Conservation (phyloP, 2,329 filamentous ascomycete species). For the Colletotrichum euphorbiae region DNA sequence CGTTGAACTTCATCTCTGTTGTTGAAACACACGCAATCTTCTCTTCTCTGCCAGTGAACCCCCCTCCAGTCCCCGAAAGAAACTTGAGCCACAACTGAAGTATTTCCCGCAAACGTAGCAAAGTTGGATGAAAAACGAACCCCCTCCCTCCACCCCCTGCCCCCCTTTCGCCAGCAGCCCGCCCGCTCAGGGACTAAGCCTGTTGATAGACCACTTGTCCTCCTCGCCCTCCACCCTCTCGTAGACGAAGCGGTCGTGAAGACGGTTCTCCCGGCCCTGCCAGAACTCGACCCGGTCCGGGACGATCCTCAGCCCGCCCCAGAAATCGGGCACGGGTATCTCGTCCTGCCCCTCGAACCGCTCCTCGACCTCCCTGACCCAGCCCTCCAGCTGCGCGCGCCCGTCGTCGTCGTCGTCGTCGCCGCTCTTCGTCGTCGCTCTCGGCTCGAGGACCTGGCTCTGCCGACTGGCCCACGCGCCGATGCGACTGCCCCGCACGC, state of each 20-base stretch:
- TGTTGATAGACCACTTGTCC: constrained; percentile 74
- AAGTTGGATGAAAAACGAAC: background rate
- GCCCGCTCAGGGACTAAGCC: constrained; percentile 73
- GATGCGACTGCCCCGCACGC: constrained; percentile 83
- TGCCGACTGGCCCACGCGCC: constrained; percentile 96
- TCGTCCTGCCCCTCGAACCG: constrained; percentile 79
- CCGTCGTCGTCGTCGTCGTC: constrained; percentile 80
- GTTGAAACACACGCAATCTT: constrained; percentile 3
- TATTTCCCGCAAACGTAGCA: background rate
- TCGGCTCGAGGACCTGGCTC: constrained; percentile 76
- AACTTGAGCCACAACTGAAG: background rate
- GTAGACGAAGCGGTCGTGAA: constrained; percentile 96
- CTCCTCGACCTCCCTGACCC: constrained; percentile 81
- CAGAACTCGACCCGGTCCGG: constrained; percentile 95
- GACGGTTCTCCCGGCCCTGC: constrained; percentile 87
- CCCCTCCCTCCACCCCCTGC: background rate
- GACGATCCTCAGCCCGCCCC: constrained; percentile 89
- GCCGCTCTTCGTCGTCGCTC: constrained; percentile 30
- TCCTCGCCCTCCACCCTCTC: constrained; percentile 65
- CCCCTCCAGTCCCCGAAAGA: background rate
- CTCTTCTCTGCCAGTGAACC: background rate
- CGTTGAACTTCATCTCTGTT: constrained; percentile 10
- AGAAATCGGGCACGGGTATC: constrained; percentile 93
- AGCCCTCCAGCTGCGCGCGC: constrained; percentile 77
- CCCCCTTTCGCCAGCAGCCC: too few species aligned